Percentiles rank a stretch among this genome's conserved stretches.
Conservation (phyloP, 805 yeast species). For the Metschnikowia proteae region DNA sequence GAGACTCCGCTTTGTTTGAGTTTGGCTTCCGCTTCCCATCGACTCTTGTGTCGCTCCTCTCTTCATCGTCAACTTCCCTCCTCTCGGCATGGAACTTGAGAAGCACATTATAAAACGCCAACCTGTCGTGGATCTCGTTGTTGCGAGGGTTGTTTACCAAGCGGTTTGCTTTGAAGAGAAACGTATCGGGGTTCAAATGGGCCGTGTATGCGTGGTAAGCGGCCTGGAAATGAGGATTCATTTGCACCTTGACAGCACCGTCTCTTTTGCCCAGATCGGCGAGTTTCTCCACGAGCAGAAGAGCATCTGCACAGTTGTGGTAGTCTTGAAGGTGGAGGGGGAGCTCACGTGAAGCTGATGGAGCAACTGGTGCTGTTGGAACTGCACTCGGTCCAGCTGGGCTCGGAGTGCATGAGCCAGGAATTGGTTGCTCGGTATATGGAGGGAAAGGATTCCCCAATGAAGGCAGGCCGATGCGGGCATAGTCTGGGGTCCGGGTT, state of each 20-base stretch:
- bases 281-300: conserved; percentile 55
- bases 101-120: conserved; percentile 47
- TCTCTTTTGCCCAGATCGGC: conserved; percentile 48
- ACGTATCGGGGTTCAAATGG: conserved; percentile 42
- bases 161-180: conserved; percentile 50
- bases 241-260: conserved; percentile 74
- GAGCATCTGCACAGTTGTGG: conserved; percentile 59
- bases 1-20: background rate
- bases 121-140: conserved; percentile 42
- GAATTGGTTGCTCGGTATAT: too few species aligned
- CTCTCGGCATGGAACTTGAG: conserved; percentile 35
- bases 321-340: conserved; percentile 53
- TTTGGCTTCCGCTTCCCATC: too few species aligned
- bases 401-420: too few species aligned
- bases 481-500: background rate
- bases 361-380: background rate
- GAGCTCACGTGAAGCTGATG: conserved; percentile 18
- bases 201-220: conserved; percentile 16
- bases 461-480: background rate
- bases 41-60: background rate
- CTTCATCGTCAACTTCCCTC: background rate
- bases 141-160: conserved; percentile 44
- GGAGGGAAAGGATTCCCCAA: too few species aligned
- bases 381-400: background rate
- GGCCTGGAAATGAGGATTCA: conserved; percentile 40